These are phyloP conservation scores for Ampelomyces quisqualis DNA, from an alignment of 2,329 filamentous ascomycete species.

Conservation along the genomic window DNA sequence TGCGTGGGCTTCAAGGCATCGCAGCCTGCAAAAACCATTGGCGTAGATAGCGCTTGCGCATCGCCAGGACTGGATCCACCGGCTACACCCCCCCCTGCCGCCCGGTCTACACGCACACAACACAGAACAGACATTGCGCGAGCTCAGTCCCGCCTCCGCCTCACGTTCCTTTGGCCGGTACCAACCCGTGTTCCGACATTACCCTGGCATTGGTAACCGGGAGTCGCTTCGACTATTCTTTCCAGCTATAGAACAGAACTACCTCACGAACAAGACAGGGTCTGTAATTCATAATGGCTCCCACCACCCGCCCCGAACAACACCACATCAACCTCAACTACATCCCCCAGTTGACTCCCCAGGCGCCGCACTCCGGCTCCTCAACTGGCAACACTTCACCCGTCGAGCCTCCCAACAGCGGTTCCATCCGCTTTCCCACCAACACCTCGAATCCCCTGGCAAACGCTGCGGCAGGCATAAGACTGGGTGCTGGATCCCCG, in stretches of 20 bases:
- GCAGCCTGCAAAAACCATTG: neutral
- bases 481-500: constrained; percentile 91
- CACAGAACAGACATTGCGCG: constrained; percentile 24
- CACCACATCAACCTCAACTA: constrained; percentile 81
- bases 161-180: constrained; percentile 47
- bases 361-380: constrained; percentile 72
- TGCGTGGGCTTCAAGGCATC: neutral
- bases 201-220: constrained; percentile 44
- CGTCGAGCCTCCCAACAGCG: constrained; percentile 67
- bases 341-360: constrained; percentile 65
- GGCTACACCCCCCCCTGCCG: constrained; percentile 8
- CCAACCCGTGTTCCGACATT: constrained; percentile 39
- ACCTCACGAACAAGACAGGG: constrained; percentile 29
- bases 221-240: constrained; percentile 35
- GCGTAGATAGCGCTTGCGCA: constrained; percentile 7
- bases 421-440: constrained; percentile 70
- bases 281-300: constrained; percentile 89
- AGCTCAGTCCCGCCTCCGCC: constrained; percentile 33
- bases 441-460: constrained; percentile 59
- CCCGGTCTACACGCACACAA: constrained; percentile 18
- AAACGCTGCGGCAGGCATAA: constrained; percentile 55
- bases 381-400: constrained; percentile 80
- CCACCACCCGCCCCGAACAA: constrained; percentile 73
- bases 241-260: constrained; percentile 27
- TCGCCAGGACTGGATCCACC: constrained; percentile 34